Conservation (phyloP, 1,139 yeast species). For the Kazachstania sp. region DNA sequence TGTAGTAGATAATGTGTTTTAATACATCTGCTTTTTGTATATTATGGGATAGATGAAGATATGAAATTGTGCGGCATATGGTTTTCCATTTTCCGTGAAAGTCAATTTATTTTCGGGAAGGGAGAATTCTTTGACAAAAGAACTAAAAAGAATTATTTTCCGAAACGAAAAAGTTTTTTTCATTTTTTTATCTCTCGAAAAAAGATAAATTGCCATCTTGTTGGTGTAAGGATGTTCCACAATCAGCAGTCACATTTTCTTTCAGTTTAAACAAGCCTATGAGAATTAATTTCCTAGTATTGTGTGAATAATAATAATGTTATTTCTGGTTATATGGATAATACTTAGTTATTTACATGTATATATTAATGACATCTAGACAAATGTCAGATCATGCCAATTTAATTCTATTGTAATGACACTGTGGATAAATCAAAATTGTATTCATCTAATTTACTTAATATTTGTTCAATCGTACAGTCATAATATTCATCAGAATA, state of each 20-base stretch:
- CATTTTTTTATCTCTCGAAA: no score
- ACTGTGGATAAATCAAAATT: slow-evolving; percentile 37
- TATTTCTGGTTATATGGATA: neutral
- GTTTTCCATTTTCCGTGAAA: neutral
- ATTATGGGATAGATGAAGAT: neutral
- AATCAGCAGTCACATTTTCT: neutral
- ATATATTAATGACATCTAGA: neutral
- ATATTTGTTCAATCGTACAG: slow-evolving; percentile 29
- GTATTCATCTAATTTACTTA: slow-evolving; percentile 29
- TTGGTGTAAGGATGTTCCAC: neutral
- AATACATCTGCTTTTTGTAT: neutral
- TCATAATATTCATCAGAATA: slow-evolving; percentile 38
- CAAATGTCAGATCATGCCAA: neutral
- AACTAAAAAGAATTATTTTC: neutral
- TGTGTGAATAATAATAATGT: neutral
- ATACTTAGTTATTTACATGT: slow-evolving; percentile 2
- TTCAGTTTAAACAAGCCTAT: neutral
- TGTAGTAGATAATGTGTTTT: neutral
- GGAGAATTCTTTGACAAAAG: neutral
- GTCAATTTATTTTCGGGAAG: neutral
- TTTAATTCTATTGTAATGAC: slow-evolving; percentile 1
- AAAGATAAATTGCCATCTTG: neutral
- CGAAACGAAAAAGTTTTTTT: neutral
- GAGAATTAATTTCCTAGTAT: neutral
- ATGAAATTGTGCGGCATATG: neutral